phyloP scores from a whole-genome alignment of 352 stramenopile species.

The Hyaloperonospora arabidopsidis region DNA sequence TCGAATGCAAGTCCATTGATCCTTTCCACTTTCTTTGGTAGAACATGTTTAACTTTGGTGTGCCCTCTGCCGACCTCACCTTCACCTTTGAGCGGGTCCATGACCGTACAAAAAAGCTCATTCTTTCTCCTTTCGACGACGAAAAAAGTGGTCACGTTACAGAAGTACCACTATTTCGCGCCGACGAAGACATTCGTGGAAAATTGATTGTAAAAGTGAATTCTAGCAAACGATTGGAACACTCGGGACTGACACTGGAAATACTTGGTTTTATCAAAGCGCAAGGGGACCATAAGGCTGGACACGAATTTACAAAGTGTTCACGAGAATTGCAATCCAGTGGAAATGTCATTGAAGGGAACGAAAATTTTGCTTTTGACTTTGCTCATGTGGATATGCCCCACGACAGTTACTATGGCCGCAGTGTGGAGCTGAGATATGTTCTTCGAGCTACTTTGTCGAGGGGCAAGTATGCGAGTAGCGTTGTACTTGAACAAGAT shows the following conservation, averaged over 20 bases:
- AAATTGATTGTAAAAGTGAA: conserved; percentile 65
- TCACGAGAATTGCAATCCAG: conserved; percentile 85
- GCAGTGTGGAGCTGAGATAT: conserved; percentile 94
- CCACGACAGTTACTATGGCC: conserved; percentile 95
- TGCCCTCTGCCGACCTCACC: conserved; percentile 32
- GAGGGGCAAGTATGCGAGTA: conserved; percentile 85
- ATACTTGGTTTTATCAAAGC: conserved; percentile 92
- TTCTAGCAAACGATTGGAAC: conserved; percentile 89
- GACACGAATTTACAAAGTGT: conserved; percentile 91
- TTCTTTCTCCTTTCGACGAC: conserved; percentile 16
- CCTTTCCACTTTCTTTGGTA: too few species aligned
- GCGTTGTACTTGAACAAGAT: conserved; percentile 90
- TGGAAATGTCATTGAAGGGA: conserved; percentile 45
- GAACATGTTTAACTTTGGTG: conserved; percentile 53
- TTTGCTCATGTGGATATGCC: conserved; percentile 92
- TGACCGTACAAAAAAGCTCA: conserved; percentile 18
- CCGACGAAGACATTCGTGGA: conserved; percentile 56
- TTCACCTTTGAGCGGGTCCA: conserved; percentile 31
- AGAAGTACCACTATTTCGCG: conserved; percentile 46
- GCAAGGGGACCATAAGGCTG: conserved; percentile 62
- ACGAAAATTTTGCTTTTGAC: conserved; percentile 84
- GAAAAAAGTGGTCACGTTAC: conserved; percentile 23
- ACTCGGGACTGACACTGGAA: conserved; percentile 94
- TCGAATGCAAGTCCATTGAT: too few species aligned
- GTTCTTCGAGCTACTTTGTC: conserved; percentile 90